A percentile compares a stretch with the other conserved stretches of the same genome.
phyloP scores from a whole-genome alignment of 768 basidiomycete genomes.

The Suillus discolor region DNA sequence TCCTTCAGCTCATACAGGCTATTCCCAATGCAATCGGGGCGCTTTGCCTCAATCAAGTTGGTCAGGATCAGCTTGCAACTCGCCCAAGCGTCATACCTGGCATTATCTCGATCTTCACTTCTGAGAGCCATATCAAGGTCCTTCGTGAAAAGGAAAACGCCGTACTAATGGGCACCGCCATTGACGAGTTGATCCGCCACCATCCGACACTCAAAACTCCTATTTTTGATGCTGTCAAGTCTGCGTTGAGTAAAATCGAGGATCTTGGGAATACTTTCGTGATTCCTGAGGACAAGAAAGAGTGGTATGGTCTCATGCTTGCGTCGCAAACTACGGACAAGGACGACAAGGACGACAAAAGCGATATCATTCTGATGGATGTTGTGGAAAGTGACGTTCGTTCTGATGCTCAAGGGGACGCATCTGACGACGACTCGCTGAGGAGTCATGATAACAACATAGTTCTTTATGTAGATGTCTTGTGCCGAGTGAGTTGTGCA shows the following conservation, averaged over 20 bases:
- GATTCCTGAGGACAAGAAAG: constrained; percentile 57
- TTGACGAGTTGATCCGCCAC: constrained; percentile 96
- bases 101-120: constrained; percentile 86
- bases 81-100: constrained; percentile 83
- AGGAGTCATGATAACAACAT: constrained; percentile 75
- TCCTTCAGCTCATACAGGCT: constrained; percentile 78
- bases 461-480: constrained; percentile 77
- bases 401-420: constrained; percentile 19
- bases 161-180: constrained; percentile 80
- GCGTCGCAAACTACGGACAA: constrained; percentile 13
- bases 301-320: constrained; percentile 66
- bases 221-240: constrained; percentile 77
- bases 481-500: constrained; percentile 62
- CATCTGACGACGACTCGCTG: constrained; percentile 35
- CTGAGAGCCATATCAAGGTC: constrained; percentile 78
- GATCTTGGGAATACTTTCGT: constrained; percentile 65
- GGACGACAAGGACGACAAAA: constrained; percentile 1
- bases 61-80: constrained; percentile 76
- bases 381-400: constrained; percentile 34
- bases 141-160: constrained; percentile 94
- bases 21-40: constrained; percentile 96
- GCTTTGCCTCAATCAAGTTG: constrained; percentile 89
- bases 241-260: constrained; percentile 73
- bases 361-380: constrained; percentile 43
- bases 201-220: constrained; percentile 84